Evolutionary conservation across 306 rosid genomes (phyloP), one percentile per base, ranked within the genome.

Genomic region (Argentina anserina): DNA sequence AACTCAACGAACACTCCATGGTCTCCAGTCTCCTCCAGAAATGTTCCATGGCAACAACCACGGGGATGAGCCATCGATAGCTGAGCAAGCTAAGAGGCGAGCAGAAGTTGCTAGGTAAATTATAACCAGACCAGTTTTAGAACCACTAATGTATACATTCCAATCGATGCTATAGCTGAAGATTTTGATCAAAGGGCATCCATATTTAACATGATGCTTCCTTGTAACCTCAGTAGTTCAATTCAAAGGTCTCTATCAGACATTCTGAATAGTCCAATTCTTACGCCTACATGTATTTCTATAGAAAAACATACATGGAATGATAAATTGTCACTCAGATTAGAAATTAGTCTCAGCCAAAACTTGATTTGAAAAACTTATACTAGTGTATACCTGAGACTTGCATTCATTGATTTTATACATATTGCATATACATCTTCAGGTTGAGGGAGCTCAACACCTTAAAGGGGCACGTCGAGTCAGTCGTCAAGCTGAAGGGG

Each of bases 101-200:
- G 98, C 96, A 52, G 98, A 92, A 71, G 90, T 89, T 71, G 96
- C 96, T 1, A 90, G 96, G 96, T 88, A 78, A 67, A 10, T 18
- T 15, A 61, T 33, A 61, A 69, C 39, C 71, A 45, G 56, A 67
- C 23, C 37, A 37, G 20, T 23, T 37, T 31, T 23, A 43, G 42
- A 8, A 31, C 65, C 8, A 33, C 41, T 31, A 29, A 2, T 60
- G 65, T 60, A 60, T 29, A 13, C 39, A 31, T 13, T 11, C 23
- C 40, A 60, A 60, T 31, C 40, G 5, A 63, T 17, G 17, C 37
- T 8, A 20, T n/a, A 34, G 68, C 28, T 34, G 15, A 64, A 63
- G 68, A 20, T 4, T 64, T 63, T 36, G 25, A n/a, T 36, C 67
- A 36, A 37, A 64, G 31, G 20, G 47, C 33, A 37, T 64, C 69